phyloP scores from a whole-genome alignment of 257 asterid species.

The Penstemon newberryi region DNA sequence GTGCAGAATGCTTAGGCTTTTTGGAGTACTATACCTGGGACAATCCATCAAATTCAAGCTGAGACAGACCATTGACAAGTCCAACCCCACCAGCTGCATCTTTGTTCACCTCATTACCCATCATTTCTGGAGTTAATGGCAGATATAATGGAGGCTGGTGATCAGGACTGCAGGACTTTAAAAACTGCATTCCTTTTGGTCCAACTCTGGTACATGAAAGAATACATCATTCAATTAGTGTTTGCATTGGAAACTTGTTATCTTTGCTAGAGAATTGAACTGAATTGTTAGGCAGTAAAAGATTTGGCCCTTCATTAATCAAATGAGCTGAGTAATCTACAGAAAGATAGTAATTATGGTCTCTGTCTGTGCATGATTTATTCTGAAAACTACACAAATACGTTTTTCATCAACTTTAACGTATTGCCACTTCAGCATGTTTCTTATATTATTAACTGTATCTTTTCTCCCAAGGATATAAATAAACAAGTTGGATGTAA shows the following conservation, averaged over 20 bases:
- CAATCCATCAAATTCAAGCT: conserved; percentile 45
- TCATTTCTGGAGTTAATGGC: conserved; percentile 58
- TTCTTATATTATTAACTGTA: background rate
- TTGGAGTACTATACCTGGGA: conserved; percentile 51
- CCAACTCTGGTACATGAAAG: conserved; percentile 64
- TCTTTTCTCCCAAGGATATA: background rate
- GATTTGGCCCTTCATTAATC: conserved; percentile 3
- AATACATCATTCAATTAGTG: conserved; percentile 23
- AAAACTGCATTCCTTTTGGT: conserved; percentile 67
- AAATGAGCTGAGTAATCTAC: conserved; percentile 9
- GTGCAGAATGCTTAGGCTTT: conserved; percentile 14
- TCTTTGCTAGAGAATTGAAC: conserved; percentile 21
- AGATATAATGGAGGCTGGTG: conserved; percentile 81
- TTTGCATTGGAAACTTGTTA: conserved; percentile 12
- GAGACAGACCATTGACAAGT: conserved; percentile 38
- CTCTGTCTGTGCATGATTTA: conserved; percentile 2
- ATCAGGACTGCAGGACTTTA: conserved; percentile 87
- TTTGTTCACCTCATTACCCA: conserved; percentile 45
- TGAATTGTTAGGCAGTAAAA: background rate
- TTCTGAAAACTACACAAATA: conserved; percentile 11
- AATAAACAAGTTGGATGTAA: background rate
- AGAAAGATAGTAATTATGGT: background rate
- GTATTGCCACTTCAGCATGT: background rate
- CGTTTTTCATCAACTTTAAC: background rate
- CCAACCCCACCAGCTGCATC: conserved; percentile 40